Conservation (phyloP, 73 alveolate species). For the Effrenium voratum region DNA sequence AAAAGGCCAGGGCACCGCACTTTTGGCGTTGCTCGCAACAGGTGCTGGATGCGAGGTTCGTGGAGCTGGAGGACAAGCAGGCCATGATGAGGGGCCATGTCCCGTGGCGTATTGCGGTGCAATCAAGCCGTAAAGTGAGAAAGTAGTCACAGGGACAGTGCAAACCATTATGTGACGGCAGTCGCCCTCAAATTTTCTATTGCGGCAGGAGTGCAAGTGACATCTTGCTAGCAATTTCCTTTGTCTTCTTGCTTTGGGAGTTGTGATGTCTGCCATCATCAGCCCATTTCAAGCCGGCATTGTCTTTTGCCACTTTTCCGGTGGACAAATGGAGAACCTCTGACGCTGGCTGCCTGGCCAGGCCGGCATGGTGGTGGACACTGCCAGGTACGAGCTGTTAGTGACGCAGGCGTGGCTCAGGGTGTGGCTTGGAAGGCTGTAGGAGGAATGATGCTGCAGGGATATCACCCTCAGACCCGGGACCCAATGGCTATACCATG, state of each 20-base stretch:
- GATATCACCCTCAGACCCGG: too few relatives aligned
- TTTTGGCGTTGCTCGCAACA: neutral
- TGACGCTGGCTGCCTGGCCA: neutral
- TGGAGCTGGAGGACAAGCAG: conserved; percentile 70
- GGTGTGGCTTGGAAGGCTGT: too few relatives aligned
- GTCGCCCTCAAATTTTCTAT: too few relatives aligned
- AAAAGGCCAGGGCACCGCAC: too few relatives aligned
- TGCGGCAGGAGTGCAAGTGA: neutral
- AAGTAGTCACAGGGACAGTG: neutral
- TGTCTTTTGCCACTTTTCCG: too few relatives aligned
- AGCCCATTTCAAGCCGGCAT: too few relatives aligned
- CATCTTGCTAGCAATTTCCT: too few relatives aligned
- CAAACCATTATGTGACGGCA: neutral
- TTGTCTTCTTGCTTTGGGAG: too few relatives aligned
- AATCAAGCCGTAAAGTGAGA: neutral
- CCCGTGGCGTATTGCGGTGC: neutral
- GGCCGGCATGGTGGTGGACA: conserved; percentile 83
- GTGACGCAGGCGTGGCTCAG: conserved; percentile 60
- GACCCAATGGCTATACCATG: too few relatives aligned
- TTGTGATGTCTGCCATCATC: too few relatives aligned
- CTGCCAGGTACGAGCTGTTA: conserved; percentile 68
- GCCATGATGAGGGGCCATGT: neutral
- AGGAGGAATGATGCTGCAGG: too few relatives aligned
- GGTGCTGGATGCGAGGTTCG: conserved; percentile 49
- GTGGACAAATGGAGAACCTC: too few relatives aligned